Evolutionary conservation across 2,329 filamentous ascomycete genomes (phyloP).

Genomic region (Colletotrichum sp.): DNA sequence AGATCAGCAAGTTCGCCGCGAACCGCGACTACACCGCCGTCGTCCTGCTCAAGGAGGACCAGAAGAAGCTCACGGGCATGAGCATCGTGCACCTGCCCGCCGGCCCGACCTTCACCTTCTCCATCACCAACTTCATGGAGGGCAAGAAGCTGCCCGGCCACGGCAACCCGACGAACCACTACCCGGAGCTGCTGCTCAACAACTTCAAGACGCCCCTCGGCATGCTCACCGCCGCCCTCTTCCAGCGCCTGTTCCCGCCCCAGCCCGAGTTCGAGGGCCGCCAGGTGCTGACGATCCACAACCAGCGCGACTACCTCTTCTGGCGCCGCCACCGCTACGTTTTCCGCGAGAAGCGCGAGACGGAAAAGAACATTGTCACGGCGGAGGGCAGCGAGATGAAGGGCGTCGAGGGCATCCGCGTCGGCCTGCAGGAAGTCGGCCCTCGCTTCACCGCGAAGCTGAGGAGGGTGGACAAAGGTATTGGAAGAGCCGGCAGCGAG

Average conservation of each 20-base stretch:
- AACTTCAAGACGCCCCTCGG: conserved; percentile 95
- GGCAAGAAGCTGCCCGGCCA: conserved; percentile 89
- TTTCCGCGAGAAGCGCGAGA: conserved; percentile 85
- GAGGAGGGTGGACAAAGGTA: conserved; percentile 87
- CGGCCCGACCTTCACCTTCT: conserved; percentile 93
- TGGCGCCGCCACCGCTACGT: conserved; percentile 88
- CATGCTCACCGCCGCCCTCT: conserved; percentile 83
- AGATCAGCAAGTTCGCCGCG: conserved; percentile 85
- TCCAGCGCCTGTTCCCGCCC: conserved; percentile 74
- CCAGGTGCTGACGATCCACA: conserved; percentile 91
- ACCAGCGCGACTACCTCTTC: conserved; percentile 97
- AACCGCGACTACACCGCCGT: conserved; percentile 86
- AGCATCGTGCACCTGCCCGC: conserved; percentile 83
- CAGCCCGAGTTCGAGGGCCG: conserved; percentile 84
- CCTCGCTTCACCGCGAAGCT: conserved; percentile 81
- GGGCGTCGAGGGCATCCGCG: conserved; percentile 84
- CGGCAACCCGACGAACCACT: conserved; percentile 85
- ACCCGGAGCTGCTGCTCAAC: conserved; percentile 89
- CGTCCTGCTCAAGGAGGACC: conserved; percentile 86
- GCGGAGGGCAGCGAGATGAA: conserved; percentile 83
- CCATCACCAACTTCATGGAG: conserved; percentile 88
- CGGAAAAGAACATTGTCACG: conserved; percentile 85
- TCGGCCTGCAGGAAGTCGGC: conserved; percentile 81
- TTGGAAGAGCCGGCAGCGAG: conserved; percentile 71
- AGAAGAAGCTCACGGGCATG: conserved; percentile 81